Evolutionary conservation across 768 basidiomycete species (phyloP), one percentile per base, ranked within the genome.

Genomic region (Rickenella mellea): DNA sequence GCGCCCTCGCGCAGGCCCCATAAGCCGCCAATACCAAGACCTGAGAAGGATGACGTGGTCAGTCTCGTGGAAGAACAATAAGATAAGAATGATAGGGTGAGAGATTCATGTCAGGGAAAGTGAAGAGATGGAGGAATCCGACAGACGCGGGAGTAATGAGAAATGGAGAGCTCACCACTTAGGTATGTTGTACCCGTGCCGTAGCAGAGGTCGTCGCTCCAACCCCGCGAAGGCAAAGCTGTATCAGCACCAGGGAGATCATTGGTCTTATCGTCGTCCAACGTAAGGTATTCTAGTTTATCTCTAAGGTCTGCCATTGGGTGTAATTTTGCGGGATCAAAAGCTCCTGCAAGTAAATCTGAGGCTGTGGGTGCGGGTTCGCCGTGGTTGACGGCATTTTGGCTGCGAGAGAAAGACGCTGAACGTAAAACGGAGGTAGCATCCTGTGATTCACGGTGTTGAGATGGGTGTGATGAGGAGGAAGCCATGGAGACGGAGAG

Each of bases 151-250:
- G 71, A 74, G 67, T 69, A 74, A 71, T 77, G 74, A 71, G 74
- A 74, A 72, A 70, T 71, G 61, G 44, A 46, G 40, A 48, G 81
- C 89, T 59, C 59, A 97, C 94, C 94, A 63, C 86, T 76, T 44
- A 99, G 80, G 79, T 99, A 99, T 70, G 92, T 96, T 51, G 93
- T 93, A 49, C 96, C 96, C 55, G 93, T 97, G 57, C 96, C 96
- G 67, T 98, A 97, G 76, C 92, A 97, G 46, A 99, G 68, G 69
- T 99, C 96, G 70, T 99, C 96, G 67, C 90, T 88, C 93, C 91
- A 98, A 49, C 96, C 92, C 69, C 96, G 73, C 60, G 83, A 87
- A 53, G 93, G 92, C 50, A 99, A 77, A 45, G 93, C 92, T 46
- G 87, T 91, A 53, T 73, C 76, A 53, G 87, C 79, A 39, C 96